phyloP scores from a whole-genome alignment of 495 filamentous ascomycete species.

The Rusavskia elegans region DNA sequence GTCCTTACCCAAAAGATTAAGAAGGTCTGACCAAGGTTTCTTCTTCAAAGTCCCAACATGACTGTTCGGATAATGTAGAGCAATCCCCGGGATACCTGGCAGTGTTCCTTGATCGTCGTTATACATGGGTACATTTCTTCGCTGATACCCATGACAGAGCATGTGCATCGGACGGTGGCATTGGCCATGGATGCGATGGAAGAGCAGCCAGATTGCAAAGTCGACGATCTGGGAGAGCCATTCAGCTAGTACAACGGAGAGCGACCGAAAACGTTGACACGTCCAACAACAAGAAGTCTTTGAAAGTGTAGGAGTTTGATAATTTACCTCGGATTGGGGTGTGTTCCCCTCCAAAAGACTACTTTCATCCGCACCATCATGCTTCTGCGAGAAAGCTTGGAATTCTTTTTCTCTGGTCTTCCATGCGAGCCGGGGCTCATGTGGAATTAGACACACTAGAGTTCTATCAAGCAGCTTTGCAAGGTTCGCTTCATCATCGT shows the following conservation, averaged over 20 bases:
- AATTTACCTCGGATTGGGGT: constrained; percentile 44
- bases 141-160: constrained; percentile 61
- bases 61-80: constrained; percentile 44
- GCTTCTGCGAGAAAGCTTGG: constrained; percentile 49
- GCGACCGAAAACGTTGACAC: too few relatives aligned
- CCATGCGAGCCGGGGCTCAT: constrained; percentile 17
- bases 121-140: constrained; percentile 14
- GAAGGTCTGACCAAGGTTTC: constrained; percentile 54
- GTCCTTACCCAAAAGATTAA: constrained; percentile 53
- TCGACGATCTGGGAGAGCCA: constrained; percentile 47
- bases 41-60: constrained; percentile 55
- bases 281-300: too few relatives aligned
- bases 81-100: constrained; percentile 35
- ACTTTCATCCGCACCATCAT: constrained; percentile 11
- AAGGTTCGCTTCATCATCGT: constrained; percentile 25
- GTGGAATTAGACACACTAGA: constrained; percentile 38
- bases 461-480: constrained; percentile 49
- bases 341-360: constrained; percentile 14
- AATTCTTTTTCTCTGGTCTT: constrained; percentile 39
- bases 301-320: too few relatives aligned
- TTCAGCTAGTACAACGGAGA: constrained; percentile 7
- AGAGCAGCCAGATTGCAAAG: constrained; percentile 63
- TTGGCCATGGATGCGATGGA: constrained; percentile 34
- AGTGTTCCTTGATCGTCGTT: constrained; percentile 17
- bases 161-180: constrained; percentile 49